These are phyloP conservation scores for Phytophthora foliorum DNA, from an alignment of 352 stramenopile genomes.

Conservation along the genomic window DNA sequence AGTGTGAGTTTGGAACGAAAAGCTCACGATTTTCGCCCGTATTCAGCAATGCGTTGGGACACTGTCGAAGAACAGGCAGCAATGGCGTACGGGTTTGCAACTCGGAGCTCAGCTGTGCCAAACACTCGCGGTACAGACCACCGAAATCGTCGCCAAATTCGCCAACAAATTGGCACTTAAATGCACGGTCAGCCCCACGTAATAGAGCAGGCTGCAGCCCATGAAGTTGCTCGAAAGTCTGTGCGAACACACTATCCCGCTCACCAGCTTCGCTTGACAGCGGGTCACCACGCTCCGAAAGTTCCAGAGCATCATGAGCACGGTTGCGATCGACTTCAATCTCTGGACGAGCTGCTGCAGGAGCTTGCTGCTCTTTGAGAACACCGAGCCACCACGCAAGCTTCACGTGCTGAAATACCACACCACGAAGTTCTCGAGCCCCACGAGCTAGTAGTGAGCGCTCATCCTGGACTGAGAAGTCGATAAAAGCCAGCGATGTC, in stretches of 20 bases:
- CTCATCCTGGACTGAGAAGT: constrained; percentile 76
- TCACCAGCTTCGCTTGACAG: constrained; percentile 48
- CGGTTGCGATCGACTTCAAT: constrained; percentile 89
- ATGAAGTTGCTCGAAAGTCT: constrained; percentile 90
- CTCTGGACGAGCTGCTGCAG: constrained; percentile 79
- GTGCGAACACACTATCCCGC: constrained; percentile 86
- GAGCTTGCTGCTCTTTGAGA: constrained; percentile 88
- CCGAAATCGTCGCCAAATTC: constrained; percentile 94
- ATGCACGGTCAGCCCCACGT: constrained; percentile 86
- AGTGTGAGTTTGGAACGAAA: constrained; percentile 81
- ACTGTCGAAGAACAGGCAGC: constrained; percentile 88
- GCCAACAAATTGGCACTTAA: constrained; percentile 93
- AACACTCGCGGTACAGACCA: constrained; percentile 90
- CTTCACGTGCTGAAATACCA: constrained; percentile 91
- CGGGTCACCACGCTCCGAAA: constrained; percentile 40
- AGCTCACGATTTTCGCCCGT: constrained; percentile 92
- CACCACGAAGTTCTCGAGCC: constrained; percentile 62
- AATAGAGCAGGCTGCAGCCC: constrained; percentile 86
- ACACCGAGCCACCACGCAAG: constrained; percentile 91
- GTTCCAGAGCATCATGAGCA: constrained; percentile 70
- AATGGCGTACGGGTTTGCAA: constrained; percentile 78
- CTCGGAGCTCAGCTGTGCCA: constrained; percentile 90
- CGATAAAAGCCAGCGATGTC: constrained; percentile 88
- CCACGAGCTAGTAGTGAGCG: constrained; percentile 73
- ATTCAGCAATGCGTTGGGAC: constrained; percentile 86